These are phyloP conservation scores for Fusarium longipes DNA, from an alignment of 2,329 filamentous ascomycete genomes.

Conservation along the genomic window DNA sequence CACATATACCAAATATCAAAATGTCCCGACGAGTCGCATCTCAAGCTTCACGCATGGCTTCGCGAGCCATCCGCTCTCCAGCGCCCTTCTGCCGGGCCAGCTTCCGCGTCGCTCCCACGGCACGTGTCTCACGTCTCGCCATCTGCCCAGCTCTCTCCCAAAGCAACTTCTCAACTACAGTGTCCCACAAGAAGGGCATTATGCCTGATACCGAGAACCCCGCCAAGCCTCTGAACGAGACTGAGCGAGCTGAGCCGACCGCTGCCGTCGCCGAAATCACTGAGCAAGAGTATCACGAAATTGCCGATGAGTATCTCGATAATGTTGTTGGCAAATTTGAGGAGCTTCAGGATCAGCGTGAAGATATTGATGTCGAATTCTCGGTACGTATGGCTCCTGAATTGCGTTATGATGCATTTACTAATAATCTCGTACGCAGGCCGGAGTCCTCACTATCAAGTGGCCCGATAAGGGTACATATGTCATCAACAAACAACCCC, in stretches of 20 bases:
- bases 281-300: constrained; percentile 78
- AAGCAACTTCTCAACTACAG: constrained; percentile 49
- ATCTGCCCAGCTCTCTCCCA: constrained; percentile 33
- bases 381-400: constrained; percentile 67
- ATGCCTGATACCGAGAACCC: constrained; percentile 70
- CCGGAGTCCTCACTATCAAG: constrained; percentile 84
- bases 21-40: constrained; percentile 51
- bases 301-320: constrained; percentile 80
- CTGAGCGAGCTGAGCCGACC: constrained; percentile 49
- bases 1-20: constrained; percentile 10
- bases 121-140: constrained; percentile 2
- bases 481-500: constrained; percentile 97
- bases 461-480: constrained; percentile 81
- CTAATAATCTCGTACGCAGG: constrained; percentile 61
- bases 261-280: constrained; percentile 71
- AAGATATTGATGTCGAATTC: constrained; percentile 89
- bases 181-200: constrained; percentile 59
- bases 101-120: constrained; percentile 33
- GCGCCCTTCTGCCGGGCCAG: constrained; percentile 38
- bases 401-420: neutral
- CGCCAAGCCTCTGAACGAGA: constrained; percentile 55
- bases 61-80: constrained; percentile 49
- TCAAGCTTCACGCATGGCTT: constrained; percentile 54
- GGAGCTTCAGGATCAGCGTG: constrained; percentile 75
- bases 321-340: constrained; percentile 71